Percentiles rank a stretch among this genome's conserved stretches.
Conservation (phyloP, 441 rosid species). For the Populus hybrid region DNA sequence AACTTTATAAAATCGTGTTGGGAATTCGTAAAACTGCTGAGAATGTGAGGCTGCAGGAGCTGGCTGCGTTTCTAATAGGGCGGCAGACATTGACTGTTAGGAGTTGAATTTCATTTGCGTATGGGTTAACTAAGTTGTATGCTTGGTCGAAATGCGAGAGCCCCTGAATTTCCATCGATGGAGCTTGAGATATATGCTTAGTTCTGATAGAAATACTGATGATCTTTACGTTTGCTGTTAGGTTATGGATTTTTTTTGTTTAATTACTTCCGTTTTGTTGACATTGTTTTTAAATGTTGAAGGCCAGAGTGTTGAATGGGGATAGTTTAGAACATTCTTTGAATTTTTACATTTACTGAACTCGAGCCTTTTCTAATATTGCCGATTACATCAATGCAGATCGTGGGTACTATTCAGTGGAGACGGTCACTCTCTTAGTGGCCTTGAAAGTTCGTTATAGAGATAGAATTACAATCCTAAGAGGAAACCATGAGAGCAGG, state of each 20-base stretch:
- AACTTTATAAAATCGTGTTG: neutral
- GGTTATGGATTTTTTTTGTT: neutral
- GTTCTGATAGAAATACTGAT: neutral
- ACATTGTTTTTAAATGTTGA: neutral
- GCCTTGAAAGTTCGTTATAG: slow-evolving; percentile 95
- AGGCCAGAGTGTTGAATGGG: too few species aligned
- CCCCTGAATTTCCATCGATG: too few species aligned
- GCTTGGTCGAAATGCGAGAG: slow-evolving; percentile 3
- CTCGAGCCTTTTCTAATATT: slow-evolving; percentile 14
- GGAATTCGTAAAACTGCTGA: neutral
- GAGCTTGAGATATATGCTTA: neutral
- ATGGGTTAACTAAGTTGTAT: neutral
- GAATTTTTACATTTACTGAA: too few species aligned
- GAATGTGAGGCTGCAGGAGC: neutral
- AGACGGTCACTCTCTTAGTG: slow-evolving; percentile 91
- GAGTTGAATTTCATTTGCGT: neutral
- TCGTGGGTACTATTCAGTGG: slow-evolving; percentile 98
- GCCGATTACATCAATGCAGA: slow-evolving; percentile 41
- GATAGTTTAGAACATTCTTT: too few species aligned
- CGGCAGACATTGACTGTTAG: neutral
- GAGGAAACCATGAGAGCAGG: slow-evolving; percentile 98
- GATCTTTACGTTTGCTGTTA: too few species aligned
- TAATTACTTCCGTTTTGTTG: neutral
- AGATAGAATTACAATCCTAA: slow-evolving; percentile 88
- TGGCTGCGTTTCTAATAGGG: neutral